Evolutionary conservation across 2,329 filamentous ascomycete species (phyloP), one percentile per base, ranked within the genome.

Genomic region (Colletotrichum lentis): DNA sequence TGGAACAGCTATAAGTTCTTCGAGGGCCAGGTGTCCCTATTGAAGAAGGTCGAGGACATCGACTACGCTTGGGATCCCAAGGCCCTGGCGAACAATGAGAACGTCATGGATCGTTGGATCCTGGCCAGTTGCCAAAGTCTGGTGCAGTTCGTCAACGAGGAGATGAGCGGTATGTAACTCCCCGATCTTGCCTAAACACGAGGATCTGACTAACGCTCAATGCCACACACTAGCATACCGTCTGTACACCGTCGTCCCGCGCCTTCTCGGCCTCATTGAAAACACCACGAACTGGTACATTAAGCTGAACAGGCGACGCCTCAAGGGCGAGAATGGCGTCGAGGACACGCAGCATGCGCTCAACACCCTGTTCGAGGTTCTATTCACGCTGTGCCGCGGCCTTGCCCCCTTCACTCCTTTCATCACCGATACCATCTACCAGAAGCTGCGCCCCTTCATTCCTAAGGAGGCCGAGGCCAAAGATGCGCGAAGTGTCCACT

Each of bases 231-330:
- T 12, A 84, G 90, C 82, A 7, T 93, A 93, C 77, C 90, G 91
- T 47, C 80, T 94, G 43, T 98, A 97, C 80, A 98, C 94, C 1
- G 95, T 98, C 52, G 94, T 97, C 52, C 94, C 94, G 8, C 87
- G 92, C 71, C 82, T 98, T 69, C 85, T 97, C 20, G 86, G 86
- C 66, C 86, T 97, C 74, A 96, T 97, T 72, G 95, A 97, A 75
- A 94, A 96, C 80, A 94, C 92, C 4, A 97, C 94, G n/a, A 98
- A 98, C 80, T 97, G 94, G 94, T 97, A 97, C 80, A 97, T 97
- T 77, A 88, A 94, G 69, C 96, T 97, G 83, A 97, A 97, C 83
- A 88, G 94, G 62, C 92, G 92, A 78, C 89, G 94, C 62, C 84
- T 97, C 72, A 97, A 97, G 88, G 94, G 94, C 50, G 94, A 96